Evolutionary conservation across 108 stramenopile species (phyloP).

Genomic region (Skeletonema costatum): DNA sequence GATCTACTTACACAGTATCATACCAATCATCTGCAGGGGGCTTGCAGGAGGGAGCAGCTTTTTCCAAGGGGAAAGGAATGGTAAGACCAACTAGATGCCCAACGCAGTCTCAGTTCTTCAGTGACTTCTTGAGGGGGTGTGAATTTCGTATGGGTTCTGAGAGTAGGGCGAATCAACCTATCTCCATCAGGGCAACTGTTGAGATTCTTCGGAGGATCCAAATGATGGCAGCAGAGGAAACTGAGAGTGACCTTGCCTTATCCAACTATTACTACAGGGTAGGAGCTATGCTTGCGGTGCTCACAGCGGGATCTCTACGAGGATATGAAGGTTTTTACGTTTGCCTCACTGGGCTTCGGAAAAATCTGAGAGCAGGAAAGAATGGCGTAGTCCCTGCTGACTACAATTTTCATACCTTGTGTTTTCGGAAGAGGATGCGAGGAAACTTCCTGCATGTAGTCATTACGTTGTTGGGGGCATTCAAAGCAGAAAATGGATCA

Average conservation of each 20-base stretch:
- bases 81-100: neutral
- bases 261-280: slow-evolving; percentile 3
- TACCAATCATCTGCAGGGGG: slow-evolving; percentile 19
- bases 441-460: slow-evolving; percentile 3
- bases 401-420: neutral
- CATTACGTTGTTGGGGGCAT: slow-evolving; percentile 14
- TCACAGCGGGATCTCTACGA: slow-evolving; percentile 5
- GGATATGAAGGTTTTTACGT: slow-evolving; percentile 14
- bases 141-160: slow-evolving; percentile 17
- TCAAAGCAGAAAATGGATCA: slow-evolving; percentile 19
- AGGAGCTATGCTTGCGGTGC: slow-evolving; percentile 1
- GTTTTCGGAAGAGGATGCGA: neutral
- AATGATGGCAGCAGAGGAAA: neutral
- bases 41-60: slow-evolving; percentile 7
- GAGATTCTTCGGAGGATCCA: neutral
- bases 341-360: neutral
- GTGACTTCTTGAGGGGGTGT: neutral
- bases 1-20: neutral
- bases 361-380: neutral
- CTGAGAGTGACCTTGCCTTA: neutral
- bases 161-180: neutral
- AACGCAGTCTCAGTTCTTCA: slow-evolving; percentile 19
- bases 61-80: neutral
- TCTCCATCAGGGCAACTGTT: neutral
- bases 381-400: neutral